phyloP scores from a whole-genome alignment of 805 yeast genomes.

The Spathaspora arborariae region DNA sequence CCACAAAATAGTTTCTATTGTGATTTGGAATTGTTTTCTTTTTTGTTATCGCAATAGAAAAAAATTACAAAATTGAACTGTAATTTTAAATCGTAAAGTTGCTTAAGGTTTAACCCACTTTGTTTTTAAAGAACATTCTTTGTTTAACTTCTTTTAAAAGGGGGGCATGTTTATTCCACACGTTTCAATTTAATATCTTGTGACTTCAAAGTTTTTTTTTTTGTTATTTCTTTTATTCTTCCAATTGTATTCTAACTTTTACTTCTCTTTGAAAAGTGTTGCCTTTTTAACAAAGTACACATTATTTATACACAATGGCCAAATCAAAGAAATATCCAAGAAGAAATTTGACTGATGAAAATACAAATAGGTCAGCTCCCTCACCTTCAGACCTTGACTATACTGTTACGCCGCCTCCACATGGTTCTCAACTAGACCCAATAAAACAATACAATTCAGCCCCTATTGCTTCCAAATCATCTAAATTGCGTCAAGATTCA shows the following conservation, averaged over 20 bases:
- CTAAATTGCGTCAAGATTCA: background rate
- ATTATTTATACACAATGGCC: background rate
- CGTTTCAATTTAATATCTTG: background rate
- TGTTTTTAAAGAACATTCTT: too few relatives aligned
- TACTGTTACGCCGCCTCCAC: background rate
- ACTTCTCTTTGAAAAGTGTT: too few relatives aligned
- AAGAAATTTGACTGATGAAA: background rate
- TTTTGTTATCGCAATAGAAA: background rate
- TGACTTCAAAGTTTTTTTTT: background rate
- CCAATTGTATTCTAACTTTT: too few relatives aligned
- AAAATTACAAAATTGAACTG: background rate
- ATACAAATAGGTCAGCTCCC: background rate
- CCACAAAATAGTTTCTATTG: background rate
- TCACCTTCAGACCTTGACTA: background rate
- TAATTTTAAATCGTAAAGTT: background rate
- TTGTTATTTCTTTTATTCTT: too few relatives aligned
- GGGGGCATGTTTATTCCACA: background rate
- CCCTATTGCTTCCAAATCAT: background rate
- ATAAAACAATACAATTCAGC: background rate
- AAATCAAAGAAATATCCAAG: background rate
- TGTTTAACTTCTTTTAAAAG: too few relatives aligned
- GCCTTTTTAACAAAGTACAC: background rate
- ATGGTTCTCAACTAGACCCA: too few relatives aligned
- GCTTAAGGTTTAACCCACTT: background rate
- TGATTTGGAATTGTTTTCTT: background rate